Percentiles rank a stretch among this genome's conserved stretches.
phyloP scores from a whole-genome alignment of 345 rosid genomes.

The Chamaenerion angustifolium region DNA sequence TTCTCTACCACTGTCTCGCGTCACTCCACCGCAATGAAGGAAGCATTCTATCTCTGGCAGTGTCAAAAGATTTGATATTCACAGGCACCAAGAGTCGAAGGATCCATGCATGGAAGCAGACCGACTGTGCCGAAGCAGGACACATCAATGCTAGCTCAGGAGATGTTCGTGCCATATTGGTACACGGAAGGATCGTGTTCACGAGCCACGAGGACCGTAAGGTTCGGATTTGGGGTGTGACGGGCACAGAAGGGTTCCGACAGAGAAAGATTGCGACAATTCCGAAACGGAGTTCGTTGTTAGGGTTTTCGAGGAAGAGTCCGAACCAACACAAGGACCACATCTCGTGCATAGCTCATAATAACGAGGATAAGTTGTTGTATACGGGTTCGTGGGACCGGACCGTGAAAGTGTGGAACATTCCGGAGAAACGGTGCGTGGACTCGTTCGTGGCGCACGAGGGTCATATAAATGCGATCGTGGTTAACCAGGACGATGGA shows the following conservation, averaged over 20 bases:
- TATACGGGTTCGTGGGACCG: slow-evolving; percentile 87
- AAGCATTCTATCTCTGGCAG: slow-evolving; percentile 8
- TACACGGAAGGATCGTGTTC: slow-evolving; percentile 8
- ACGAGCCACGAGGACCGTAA: slow-evolving; percentile 9
- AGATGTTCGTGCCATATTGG: slow-evolving; percentile 7
- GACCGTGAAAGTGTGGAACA: slow-evolving; percentile 71
- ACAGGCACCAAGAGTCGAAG: slow-evolving; percentile 11
- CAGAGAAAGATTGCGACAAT: slow-evolving; percentile 9
- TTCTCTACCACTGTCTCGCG: slow-evolving; percentile 9
- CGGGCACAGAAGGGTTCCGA: slow-evolving; percentile 6
- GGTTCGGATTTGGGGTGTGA: slow-evolving; percentile 7
- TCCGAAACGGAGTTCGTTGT: slow-evolving; percentile 4
- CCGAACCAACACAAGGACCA: slow-evolving; percentile 36
- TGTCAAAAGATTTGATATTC: slow-evolving; percentile 9
- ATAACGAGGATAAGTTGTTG: slow-evolving; percentile 26
- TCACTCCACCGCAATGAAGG: slow-evolving; percentile 12
- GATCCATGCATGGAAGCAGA: slow-evolving; percentile 10
- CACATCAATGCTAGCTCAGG: slow-evolving; percentile 6
- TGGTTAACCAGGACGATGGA: slow-evolving; percentile 8
- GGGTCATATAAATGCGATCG: slow-evolving; percentile 13
- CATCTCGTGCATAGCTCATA: slow-evolving; percentile 13
- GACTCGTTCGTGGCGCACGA: slow-evolving; percentile 33
- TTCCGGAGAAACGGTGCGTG: slow-evolving; percentile 8
- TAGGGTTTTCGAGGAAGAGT: slow-evolving; percentile 6
- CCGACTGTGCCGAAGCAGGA: slow-evolving; percentile 8